Conservation (phyloP, 257 asterid species). For the Nicotiana attenuata region DNA sequence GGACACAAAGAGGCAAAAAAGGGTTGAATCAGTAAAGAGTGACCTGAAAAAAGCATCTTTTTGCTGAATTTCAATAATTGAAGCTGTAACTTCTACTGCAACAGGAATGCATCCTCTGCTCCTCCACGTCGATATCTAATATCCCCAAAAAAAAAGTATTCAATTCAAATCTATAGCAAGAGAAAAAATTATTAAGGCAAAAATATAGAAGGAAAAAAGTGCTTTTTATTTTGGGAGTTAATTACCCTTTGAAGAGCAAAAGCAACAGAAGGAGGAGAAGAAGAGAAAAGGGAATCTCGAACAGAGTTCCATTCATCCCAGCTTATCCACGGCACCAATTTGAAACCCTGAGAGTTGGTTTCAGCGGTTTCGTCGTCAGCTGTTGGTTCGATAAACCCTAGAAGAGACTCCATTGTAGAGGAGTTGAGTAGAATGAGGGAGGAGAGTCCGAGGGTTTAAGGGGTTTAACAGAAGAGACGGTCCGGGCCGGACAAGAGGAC, state of each 20-base stretch:
- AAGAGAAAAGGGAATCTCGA: conserved; percentile 55
- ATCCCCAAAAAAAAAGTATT: not conserved
- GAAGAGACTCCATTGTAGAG: conserved; percentile 40
- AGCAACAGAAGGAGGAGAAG: conserved; percentile 44
- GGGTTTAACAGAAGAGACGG: not conserved
- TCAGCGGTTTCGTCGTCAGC: conserved; percentile 30
- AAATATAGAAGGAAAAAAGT: not conserved
- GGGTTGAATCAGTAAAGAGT: not conserved
- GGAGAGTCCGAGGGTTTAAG: not conserved
- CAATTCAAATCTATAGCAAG: not conserved
- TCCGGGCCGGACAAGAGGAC: not conserved
- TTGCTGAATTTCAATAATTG: conserved; percentile 77
- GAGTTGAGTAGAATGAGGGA: not conserved
- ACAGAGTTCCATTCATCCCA: conserved; percentile 50
- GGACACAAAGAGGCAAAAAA: not conserved
- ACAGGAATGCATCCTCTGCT: conserved; percentile 80
- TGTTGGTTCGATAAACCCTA: conserved; percentile 45
- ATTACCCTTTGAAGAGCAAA: conserved; percentile 60
- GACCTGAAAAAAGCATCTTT: conserved; percentile 70
- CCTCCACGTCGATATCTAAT: conserved; percentile 76
- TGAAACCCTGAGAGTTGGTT: conserved; percentile 36
- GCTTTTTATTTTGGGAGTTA: not conserved
- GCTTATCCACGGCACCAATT: conserved; percentile 67
- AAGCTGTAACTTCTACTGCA: conserved; percentile 61
- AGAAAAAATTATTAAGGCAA: not conserved